Evolutionary conservation across 441 rosid genomes (phyloP), one percentile per base, ranked within the genome.

Genomic region (Erodium chrysanthum): DNA sequence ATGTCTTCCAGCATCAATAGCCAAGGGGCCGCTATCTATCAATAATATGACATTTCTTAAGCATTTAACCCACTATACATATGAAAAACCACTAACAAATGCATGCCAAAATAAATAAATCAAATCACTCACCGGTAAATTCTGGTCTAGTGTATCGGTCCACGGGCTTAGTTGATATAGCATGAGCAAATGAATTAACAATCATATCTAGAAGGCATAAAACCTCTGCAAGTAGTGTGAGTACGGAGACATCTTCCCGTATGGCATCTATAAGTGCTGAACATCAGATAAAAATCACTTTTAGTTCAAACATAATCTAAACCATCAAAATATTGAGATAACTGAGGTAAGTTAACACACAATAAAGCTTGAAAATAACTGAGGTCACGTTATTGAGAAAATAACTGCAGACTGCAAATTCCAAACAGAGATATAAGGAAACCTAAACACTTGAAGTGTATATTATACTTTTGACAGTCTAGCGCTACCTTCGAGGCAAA

Each of bases 1-100:
- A 76, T 94, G 99, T 82, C 97, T 86, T 78, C 97, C 99, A 69
- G 90, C 86, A 76, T 94, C 97, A 74, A 94, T 88, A 72, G 96
- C 99, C 75, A 94, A 75, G 71, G 99, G 99, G 73, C 97, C 96
- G 82, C 77, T 80, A 56, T 83, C 98, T 94, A 78, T 66, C 71
- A 84, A 48, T 27, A 66, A 42, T 56, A 40, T 58, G 42, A 77
- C 52, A 63, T 20, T 20, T 10, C 67, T 73, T 66, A 79, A 75
- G 29, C 66, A 73, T 44, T 48, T 67, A 25, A 18, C 68, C 40
- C 50, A 65, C 58, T 61, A 69, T 67, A 73, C 44, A 20, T 64
- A 52, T 44, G 65, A 65, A 71, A 70, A 56, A 21, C 61, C 11
- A 21, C 65, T 48, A 21, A 61, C 23, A 8, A 66, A 33, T 63